Evolutionary conservation across 306 rosid species (phyloP).

Genomic region (Cicer bijugum): DNA sequence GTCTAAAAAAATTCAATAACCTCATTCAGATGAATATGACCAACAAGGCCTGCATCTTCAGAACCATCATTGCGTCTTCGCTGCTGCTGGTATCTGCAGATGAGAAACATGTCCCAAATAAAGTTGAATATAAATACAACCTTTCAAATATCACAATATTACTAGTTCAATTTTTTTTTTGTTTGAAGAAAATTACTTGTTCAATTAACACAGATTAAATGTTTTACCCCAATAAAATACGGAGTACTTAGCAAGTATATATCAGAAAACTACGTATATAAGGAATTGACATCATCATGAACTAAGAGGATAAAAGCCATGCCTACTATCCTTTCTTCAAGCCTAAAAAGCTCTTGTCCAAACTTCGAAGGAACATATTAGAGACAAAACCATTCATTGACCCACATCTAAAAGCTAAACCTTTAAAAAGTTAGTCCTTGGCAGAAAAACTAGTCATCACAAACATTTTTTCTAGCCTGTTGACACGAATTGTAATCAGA

Average conservation of each 20-base stretch:
- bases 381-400: neutral
- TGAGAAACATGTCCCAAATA: slow-evolving; percentile 23
- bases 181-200: neutral
- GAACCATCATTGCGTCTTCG: slow-evolving; percentile 43
- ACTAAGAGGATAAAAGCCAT: slow-evolving; percentile 3
- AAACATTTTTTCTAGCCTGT: neutral
- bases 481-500: neutral
- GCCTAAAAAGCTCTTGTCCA: neutral
- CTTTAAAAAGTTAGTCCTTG: neutral
- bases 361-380: neutral
- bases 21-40: slow-evolving; percentile 83
- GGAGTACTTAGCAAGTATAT: neutral
- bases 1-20: slow-evolving; percentile 44
- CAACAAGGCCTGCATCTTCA: slow-evolving; percentile 82
- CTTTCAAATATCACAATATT: neutral
- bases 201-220: neutral
- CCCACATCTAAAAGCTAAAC: neutral
- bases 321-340: neutral
- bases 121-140: slow-evolving; percentile 3
- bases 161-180: neutral
- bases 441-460: neutral
- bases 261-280: slow-evolving; percentile 17
- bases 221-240: neutral
- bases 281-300: neutral
- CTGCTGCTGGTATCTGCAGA: slow-evolving; percentile 65